These are phyloP conservation scores for Hibiscus mutabilis DNA, from an alignment of 345 rosid species.

Conservation along the genomic window DNA sequence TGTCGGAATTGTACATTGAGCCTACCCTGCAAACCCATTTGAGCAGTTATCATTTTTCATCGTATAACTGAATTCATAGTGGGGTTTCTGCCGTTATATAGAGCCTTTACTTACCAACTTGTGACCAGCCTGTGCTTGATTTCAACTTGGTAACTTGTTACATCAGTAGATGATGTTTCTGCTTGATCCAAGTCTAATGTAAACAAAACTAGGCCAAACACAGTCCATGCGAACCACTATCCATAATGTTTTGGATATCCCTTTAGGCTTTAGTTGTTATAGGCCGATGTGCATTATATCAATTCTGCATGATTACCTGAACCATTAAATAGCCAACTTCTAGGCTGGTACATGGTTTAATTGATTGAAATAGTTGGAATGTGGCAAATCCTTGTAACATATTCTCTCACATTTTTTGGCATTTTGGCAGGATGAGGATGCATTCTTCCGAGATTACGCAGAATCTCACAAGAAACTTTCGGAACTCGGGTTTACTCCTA, in stretches of 20 bases:
- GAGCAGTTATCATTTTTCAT: neutral
- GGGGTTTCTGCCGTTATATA: constrained; percentile 6
- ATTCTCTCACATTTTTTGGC: neutral
- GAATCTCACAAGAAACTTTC: constrained; percentile 87
- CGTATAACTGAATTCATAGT: too few species aligned
- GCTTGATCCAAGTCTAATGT: neutral
- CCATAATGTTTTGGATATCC: neutral
- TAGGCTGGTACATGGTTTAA: neutral
- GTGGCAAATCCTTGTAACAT: neutral
- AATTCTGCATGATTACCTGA: neutral
- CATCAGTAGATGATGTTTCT: neutral
- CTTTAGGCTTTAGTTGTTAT: neutral
- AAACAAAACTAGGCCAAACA: neutral
- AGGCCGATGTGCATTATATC: neutral
- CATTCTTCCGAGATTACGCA: constrained; percentile 70
- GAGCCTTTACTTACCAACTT: constrained; percentile 5
- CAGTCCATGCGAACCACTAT: neutral
- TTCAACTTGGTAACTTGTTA: neutral
- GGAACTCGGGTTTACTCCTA: constrained; percentile 67
- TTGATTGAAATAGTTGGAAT: constrained; percentile 5
- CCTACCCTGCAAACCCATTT: neutral
- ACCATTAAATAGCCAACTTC: constrained; percentile 6
- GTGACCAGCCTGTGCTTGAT: neutral
- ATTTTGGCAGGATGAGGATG: constrained; percentile 72
- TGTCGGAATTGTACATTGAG: constrained; percentile 1